These are phyloP conservation scores for Prunus mongolica DNA, from an alignment of 306 rosid genomes.

Conservation along the genomic window DNA sequence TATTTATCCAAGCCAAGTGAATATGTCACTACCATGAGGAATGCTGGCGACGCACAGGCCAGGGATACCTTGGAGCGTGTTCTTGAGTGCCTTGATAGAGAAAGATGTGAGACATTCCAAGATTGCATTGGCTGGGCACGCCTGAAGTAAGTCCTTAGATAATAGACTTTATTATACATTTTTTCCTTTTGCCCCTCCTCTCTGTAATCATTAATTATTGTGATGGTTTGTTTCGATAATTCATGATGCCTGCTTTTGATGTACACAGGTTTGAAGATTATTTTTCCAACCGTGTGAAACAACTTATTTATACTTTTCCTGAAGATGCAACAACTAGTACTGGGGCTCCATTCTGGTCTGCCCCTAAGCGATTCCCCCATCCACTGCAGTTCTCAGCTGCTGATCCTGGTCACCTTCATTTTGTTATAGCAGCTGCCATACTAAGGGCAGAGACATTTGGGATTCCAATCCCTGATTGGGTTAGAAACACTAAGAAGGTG, in stretches of 20 bases:
- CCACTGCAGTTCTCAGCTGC: constrained; percentile 74
- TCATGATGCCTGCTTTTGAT: constrained; percentile 12
- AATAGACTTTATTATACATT: not conserved
- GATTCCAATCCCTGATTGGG: constrained; percentile 85
- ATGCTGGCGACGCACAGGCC: constrained; percentile 97
- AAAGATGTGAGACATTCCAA: constrained; percentile 73
- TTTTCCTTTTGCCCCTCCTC: not conserved
- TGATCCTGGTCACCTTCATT: constrained; percentile 73
- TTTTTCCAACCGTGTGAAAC: constrained; percentile 82
- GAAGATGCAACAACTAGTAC: constrained; percentile 95
- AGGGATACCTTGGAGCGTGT: constrained; percentile 92
- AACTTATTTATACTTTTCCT: constrained; percentile 84
- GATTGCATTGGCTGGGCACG: constrained; percentile 94
- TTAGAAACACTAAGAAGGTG: constrained; percentile 55
- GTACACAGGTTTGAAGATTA: constrained; percentile 88
- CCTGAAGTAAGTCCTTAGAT: constrained; percentile 51
- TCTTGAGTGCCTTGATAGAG: constrained; percentile 87
- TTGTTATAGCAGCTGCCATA: constrained; percentile 73
- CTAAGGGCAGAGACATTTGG: constrained; percentile 91
- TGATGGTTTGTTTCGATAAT: not conserved
- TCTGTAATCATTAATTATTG: not conserved
- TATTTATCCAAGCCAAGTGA: constrained; percentile 81
- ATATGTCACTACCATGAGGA: constrained; percentile 57
- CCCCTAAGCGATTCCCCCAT: constrained; percentile 92
- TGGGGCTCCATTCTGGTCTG: constrained; percentile 97